phyloP scores from a whole-genome alignment of 2,329 filamentous ascomycete species.

The Xylaria sp. region DNA sequence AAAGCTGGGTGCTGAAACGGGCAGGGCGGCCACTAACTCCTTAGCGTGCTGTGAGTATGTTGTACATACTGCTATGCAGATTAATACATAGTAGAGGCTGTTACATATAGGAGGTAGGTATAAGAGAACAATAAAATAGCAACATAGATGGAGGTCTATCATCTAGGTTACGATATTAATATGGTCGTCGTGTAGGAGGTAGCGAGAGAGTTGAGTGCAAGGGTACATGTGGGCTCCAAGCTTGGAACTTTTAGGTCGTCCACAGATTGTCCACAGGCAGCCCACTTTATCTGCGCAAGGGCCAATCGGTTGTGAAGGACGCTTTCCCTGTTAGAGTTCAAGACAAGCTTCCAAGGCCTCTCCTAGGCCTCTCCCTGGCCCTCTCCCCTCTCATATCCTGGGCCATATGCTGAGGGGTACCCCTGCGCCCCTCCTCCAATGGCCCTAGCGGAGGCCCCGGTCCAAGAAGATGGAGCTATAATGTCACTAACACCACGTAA shows the following conservation, averaged over 20 bases:
- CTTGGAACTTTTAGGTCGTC: slow-evolving; percentile 32
- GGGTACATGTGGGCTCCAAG: slow-evolving; percentile 24
- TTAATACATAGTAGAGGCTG: not conserved
- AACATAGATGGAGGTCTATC: not conserved
- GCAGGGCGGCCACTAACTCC: slow-evolving; percentile 17
- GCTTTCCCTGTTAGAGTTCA: slow-evolving; percentile 29
- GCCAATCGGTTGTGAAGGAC: slow-evolving; percentile 32
- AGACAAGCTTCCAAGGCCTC: slow-evolving; percentile 24
- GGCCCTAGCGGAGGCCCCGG: slow-evolving; percentile 20
- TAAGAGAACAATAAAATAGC: not conserved
- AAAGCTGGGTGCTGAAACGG: slow-evolving; percentile 8
- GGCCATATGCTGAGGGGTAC: slow-evolving; percentile 28
- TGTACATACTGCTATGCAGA: not conserved
- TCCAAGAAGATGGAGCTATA: slow-evolving; percentile 18
- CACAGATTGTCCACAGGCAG: slow-evolving; percentile 1
- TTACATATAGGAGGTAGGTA: not conserved
- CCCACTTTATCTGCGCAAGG: slow-evolving; percentile 3
- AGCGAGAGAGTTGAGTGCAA: slow-evolving; percentile 8
- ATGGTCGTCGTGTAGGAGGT: not conserved
- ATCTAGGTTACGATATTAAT: no score
- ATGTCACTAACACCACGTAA: slow-evolving; percentile 31
- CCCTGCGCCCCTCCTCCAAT: slow-evolving; percentile 30
- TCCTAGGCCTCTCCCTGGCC: slow-evolving; percentile 1
- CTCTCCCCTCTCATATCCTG: slow-evolving; percentile 16
- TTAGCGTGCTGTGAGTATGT: not conserved